Evolutionary conservation across 2,329 filamentous ascomycete species (phyloP), one percentile per base, ranked within the genome.

Genomic region (Septoria linicola): DNA sequence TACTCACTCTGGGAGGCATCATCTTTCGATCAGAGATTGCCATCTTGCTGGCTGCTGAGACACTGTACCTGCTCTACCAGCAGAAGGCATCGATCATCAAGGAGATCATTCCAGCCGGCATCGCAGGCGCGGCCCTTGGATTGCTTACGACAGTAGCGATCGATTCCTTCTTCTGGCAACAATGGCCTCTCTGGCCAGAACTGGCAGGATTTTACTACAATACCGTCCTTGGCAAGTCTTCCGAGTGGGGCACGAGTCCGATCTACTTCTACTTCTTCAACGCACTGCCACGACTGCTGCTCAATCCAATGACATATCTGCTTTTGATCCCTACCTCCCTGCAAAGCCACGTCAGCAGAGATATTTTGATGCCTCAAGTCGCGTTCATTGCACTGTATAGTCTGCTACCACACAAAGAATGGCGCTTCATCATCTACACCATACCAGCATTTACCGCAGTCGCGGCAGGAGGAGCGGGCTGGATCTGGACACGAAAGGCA

Each of bases 141-240:
- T 77, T 97, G 1, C 58, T 74, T 10, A 72, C 85, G 30, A 90
- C 90, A 0, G 76, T 96, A 11, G 79, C 83, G 1, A 70, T 96
- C 27, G 93, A 99, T 76, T 92, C 88, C 1, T 92, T 90, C 73
- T 95, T 97, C 73, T 99, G 92, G 93, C 89, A 92, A 65, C 55
- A 72, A 6, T 81, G 80, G 1, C 73, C 74, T 1, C 72, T 95
- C 23, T 99, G 93, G 93, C 91, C 93, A 1, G 93, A 99, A 70
- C 82, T 95, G 54, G 82, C 81, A 61, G 90, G 83, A 2, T 97
- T 99, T 73, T 84, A 88, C 69, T 97, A 87, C 78, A 99, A 99
- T 69, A 90, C 89, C 49, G 72, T 97, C 43, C 80, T 87, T 47
- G 89, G 90, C 17, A 85, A 88, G 53, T 88, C 91, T 0, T 85